phyloP scores from a whole-genome alignment of 805 yeast genomes.

The Kodamaea laetipori region DNA sequence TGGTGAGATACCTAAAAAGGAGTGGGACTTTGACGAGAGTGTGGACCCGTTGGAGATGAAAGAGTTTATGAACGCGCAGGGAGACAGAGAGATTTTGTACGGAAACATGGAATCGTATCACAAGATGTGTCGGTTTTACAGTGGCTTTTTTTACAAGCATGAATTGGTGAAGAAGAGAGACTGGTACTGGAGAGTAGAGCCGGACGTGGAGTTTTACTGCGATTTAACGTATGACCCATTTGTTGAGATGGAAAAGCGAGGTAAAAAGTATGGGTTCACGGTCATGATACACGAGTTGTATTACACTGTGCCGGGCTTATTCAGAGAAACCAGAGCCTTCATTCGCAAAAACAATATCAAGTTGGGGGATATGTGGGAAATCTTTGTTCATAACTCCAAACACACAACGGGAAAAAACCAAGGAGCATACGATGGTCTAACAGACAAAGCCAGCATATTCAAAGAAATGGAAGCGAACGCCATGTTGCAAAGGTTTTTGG shows the following conservation, averaged over 20 bases:
- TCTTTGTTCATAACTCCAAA: constrained; percentile 50
- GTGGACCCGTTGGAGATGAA: constrained; percentile 46
- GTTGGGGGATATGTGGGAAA: constrained; percentile 68
- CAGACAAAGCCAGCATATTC: constrained; percentile 22
- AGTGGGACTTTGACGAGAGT: constrained; percentile 66
- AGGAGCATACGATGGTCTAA: constrained; percentile 25
- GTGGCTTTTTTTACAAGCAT: constrained; percentile 82
- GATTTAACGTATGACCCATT: constrained; percentile 76
- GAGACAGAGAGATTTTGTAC: constrained; percentile 81
- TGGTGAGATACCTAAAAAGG: constrained; percentile 58
- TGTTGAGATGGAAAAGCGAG: constrained; percentile 62
- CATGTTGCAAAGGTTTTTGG: constrained; percentile 26
- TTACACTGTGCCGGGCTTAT: constrained; percentile 81
- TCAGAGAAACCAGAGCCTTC: constrained; percentile 68
- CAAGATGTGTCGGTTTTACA: constrained; percentile 92
- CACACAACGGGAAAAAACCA: constrained; percentile 25
- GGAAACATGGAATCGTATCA: constrained; percentile 84
- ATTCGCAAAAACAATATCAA: constrained; percentile 46
- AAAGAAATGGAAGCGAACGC: constrained; percentile 31
- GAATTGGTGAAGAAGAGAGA: constrained; percentile 68
- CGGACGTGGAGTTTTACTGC: constrained; percentile 73
- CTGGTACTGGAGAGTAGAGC: constrained; percentile 98
- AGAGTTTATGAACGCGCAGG: constrained; percentile 70
- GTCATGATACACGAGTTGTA: constrained; percentile 75
- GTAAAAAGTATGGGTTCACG: constrained; percentile 76